Base-by-base conservation (phyloP, 345 rosid genomes). In the Camelina hispida region DNA sequence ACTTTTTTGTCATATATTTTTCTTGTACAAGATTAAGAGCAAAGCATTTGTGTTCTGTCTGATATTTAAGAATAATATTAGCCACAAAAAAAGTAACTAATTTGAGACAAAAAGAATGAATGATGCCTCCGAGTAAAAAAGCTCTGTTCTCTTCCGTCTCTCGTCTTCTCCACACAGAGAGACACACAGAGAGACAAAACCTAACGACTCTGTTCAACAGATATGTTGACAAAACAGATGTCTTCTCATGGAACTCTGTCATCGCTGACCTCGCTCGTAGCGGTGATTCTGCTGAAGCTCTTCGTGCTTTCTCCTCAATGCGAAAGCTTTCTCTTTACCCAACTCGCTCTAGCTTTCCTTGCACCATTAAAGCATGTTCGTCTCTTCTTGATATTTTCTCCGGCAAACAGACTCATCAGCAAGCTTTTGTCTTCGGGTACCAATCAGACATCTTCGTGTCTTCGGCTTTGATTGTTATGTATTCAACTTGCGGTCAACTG, bases 191-290 rank as follows among this genome's bases (percentile, higher is more conserved):
- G 14, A 76, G 79, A 74, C 64, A 88, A 46, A 85, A 89, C 73
- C 84, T 91, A 42, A 74, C 81, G 6, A 79, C 86, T 57, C 72
- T 82, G 79, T 93, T 93, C 89, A 81, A 67, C 84, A 87, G 83
- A 69, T 87, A 85, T 83, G 85, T 91, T 16, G 91, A 91, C 81
- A 83, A 73, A 66, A 81, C 86, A 81, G 78, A 82, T 75, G 93
- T 93, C 73, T 81, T 54, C 71, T 87, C 94, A n/a, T 93, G 96
- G 98, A 93, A 93, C 89, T 86, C 93, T 3, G 71, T 93, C 82
- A 88, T 93, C 80, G 87, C 87, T 35, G 94, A 91, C 43, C 77
- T 93, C 79, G 89, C 98, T 71, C 90, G 98, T 23, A 74, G 62
- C 62, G 94, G 94, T 16, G 93, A 91, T 80, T 88, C 93, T 0